These are phyloP conservation scores for Luffa aegyptiaca DNA, from an alignment of 306 rosid species.

Conservation along the genomic window DNA sequence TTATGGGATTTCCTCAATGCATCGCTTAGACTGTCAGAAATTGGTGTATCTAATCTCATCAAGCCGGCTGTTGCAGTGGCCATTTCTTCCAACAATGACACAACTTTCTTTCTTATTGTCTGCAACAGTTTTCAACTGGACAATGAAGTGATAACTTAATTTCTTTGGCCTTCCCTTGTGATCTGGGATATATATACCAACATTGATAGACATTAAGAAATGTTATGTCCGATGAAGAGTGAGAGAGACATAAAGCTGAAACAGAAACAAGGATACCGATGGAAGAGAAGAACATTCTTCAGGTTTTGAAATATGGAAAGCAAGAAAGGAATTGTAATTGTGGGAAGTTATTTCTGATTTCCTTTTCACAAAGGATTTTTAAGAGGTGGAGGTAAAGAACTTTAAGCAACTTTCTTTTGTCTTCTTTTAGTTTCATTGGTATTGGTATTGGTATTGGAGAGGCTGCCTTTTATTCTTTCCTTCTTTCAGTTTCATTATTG, in stretches of 20 bases:
- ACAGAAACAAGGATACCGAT: background rate
- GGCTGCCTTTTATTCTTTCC: conserved; percentile 3
- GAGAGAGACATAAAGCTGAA: background rate
- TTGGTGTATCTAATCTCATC: conserved; percentile 42
- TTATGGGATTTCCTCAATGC: conserved; percentile 60
- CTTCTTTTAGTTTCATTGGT: background rate
- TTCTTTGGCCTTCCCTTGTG: background rate
- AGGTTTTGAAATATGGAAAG: conserved; percentile 21
- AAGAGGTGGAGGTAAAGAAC: background rate
- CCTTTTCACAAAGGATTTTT: background rate
- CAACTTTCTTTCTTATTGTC: background rate
- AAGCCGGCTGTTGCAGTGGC: conserved; percentile 27
- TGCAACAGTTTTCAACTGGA: background rate
- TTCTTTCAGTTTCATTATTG: background rate
- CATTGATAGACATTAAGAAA: background rate
- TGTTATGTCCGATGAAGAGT: background rate
- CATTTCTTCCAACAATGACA: conserved; percentile 26
- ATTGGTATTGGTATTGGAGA: background rate
- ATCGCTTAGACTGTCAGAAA: conserved; percentile 66
- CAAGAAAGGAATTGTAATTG: conserved; percentile 51
- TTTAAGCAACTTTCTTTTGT: background rate
- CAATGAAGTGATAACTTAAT: background rate
- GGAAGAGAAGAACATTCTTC: conserved; percentile 26
- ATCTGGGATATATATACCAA: background rate
- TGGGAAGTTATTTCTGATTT: conserved; percentile 5